Conservation (phyloP, 139 green algal genomes). For the Chlorella sp. region DNA sequence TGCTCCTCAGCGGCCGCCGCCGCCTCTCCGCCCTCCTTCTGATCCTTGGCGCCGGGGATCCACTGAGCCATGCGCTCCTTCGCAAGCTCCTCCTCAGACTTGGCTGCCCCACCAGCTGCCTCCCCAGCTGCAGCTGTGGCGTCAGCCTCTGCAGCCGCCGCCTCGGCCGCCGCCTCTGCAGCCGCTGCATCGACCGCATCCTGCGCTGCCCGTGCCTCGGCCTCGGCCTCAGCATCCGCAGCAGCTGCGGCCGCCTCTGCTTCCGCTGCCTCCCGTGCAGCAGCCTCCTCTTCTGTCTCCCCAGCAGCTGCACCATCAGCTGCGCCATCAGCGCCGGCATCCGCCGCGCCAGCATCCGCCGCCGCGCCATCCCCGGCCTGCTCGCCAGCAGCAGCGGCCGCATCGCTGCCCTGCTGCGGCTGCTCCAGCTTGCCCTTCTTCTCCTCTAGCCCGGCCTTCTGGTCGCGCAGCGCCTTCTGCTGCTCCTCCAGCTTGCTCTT, state of each 20-base stretch:
- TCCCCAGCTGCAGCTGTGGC: neutral
- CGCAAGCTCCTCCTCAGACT: conserved; percentile 59
- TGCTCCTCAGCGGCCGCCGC: conserved; percentile 7
- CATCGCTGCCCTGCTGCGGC: too few relatives aligned
- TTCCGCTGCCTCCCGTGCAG: conserved; percentile 21
- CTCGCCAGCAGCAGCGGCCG: neutral
- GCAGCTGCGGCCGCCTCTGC: neutral
- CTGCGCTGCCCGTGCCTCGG: neutral
- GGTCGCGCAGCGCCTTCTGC: conserved; percentile 50
- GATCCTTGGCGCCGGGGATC: conserved; percentile 45
- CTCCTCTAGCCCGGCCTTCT: conserved; percentile 46
- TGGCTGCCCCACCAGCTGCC: neutral
- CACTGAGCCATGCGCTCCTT: conserved; percentile 54
- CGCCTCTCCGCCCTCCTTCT: too few relatives aligned
- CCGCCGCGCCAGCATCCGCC: neutral
- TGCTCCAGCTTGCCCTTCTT: conserved; percentile 43
- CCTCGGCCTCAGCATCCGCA: neutral
- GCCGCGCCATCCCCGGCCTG: neutral
- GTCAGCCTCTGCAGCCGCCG: neutral
- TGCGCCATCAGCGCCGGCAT: neutral
- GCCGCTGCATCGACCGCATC: conserved; percentile 15
- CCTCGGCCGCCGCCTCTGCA: neutral
- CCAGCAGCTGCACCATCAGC: neutral
- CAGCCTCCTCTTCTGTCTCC: neutral
- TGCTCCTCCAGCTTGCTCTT: conserved; percentile 51